phyloP scores from a whole-genome alignment of 345 rosid species.

The Bretschneidera sinensis region DNA sequence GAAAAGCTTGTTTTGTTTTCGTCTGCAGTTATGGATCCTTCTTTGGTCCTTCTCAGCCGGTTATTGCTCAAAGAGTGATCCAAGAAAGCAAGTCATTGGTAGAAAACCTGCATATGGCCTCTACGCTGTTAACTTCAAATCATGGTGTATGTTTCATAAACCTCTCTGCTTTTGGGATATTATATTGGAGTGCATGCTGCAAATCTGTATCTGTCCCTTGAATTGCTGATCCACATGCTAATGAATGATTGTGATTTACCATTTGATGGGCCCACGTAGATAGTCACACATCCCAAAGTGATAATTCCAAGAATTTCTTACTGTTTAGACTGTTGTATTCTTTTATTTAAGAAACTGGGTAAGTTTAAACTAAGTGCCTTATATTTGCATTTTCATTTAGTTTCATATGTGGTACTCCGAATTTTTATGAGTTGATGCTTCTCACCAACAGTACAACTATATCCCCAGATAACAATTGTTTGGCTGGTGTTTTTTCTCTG shows the following conservation, averaged over 20 bases:
- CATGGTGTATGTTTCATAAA: slow-evolving; percentile 36
- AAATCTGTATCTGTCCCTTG: neutral
- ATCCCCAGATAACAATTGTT: too few species aligned
- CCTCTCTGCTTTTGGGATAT: slow-evolving; percentile 8
- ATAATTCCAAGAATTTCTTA: too few species aligned
- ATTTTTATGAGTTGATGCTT: too few species aligned
- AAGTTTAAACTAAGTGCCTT: too few species aligned
- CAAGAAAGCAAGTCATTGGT: slow-evolving; percentile 91
- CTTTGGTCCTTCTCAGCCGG: slow-evolving; percentile 92
- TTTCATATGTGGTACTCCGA: too few species aligned
- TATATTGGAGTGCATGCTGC: slow-evolving; percentile 7
- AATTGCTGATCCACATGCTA: neutral
- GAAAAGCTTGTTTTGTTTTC: too few species aligned
- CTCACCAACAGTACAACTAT: too few species aligned
- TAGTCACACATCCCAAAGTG: too few species aligned
- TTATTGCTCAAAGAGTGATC: slow-evolving; percentile 85
- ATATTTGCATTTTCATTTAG: too few species aligned
- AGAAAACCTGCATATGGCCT: slow-evolving; percentile 58
- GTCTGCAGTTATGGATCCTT: slow-evolving; percentile 83
- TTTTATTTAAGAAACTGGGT: too few species aligned
- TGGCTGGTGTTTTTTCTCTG: too few species aligned
- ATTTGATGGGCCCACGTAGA: neutral
- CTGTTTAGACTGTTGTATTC: too few species aligned
- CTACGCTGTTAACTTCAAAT: slow-evolving; percentile 27
- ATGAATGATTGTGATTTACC: neutral